Evolutionary conservation across 202 grass and related monocot genomes (phyloP), one percentile per base, ranked within the genome.

Genomic region (Panicum hallii): DNA sequence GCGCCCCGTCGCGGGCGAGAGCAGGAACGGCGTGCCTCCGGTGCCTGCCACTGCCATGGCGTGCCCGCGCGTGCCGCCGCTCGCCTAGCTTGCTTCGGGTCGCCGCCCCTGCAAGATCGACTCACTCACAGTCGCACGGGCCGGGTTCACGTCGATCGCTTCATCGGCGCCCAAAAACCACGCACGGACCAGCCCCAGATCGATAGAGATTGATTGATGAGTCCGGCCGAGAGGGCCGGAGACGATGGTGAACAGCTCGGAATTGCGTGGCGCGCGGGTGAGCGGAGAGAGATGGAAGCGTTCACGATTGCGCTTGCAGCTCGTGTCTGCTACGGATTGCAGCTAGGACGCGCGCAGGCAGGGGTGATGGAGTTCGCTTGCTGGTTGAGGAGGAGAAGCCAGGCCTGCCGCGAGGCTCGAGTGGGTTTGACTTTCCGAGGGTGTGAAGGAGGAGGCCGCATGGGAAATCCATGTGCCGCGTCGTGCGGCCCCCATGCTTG

Each of bases 11-110:
- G 20, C 32, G 22, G 67, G 74, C 11, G 70, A 79, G 19, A 13
- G 43, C 58, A 65, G 60, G 70, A 75, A 45, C 57, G 74, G 81
- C 28, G 64, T 66, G 23, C 85, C 78, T 9, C 78, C 78, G 26
- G 62, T 50, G 62, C 49, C 30, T 9, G 78, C 62, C 85, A 86
- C 30, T 9, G 78, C 70, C 85, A 86, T 86, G 84, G 72, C 47
- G 32, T 9, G 10, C 14, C 8, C 47, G 57, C 11, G 57, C 26
- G 53, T 7, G 19, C 41, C 6, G 9, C 17, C 19, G 8, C 20
- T 20, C 36, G n/a, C 10, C 19, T 5, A 5, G 14, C 69, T 17
- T 46, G 6, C 3, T 46, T 14, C n/a, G 7, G 48, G 9, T 2
- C 32, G 50, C 30, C 47, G 71, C 19, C 49, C 46, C n/a, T 3